Base-by-base conservation (phyloP, 2,329 filamentous ascomycete genomes). In the Tolypocladium ophioglossoides region DNA sequence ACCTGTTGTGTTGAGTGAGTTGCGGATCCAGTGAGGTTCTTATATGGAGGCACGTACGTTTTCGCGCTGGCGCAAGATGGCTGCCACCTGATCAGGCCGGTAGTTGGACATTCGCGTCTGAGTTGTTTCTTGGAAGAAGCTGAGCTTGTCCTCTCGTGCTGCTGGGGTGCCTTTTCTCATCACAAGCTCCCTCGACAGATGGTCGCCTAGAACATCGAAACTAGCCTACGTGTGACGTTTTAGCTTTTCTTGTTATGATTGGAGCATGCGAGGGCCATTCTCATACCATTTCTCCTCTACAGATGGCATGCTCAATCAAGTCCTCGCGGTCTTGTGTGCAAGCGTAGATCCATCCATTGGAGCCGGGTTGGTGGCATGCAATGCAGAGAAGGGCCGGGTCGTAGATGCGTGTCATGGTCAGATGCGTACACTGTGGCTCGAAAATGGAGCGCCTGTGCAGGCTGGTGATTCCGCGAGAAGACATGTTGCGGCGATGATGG, bases 301-400 rank as follows among this genome's bases (percentile, higher is more conserved):
- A 61, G 38, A 62, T 56, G 8, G 62, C 59, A 41, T 64, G 60
- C 52, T 70, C 70, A 27, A 69, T 65, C 49, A 70, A 60, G 50
- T 73, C 69, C 34, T 80, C 74, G 12, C 72, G 72, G 61, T 91
- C 87, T 64, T 88, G 81, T 14, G 77, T 79, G 67, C 89, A 94
- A 56, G 78, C 75, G 67, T 89, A 94, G 24, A 94, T 70, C 80
- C 86, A 94, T 30, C 87, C 86, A 52, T 85, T 74, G 18, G 75
- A 69, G 0, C 85, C 79, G 1, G 68, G 67, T 41, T 71, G 70
- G 40, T 72, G 71, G 62, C 89, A 94, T 27, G 75, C 64, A 9
- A 76, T 69, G 69, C 89, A 94, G 20, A 66, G 63, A 49, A 74
- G 66, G 32, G 74, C 65, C 22, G 69, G 55, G 37, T 77, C 78